A percentile compares a stretch with the other conserved stretches of the same genome.
Evolutionary conservation across 1,284 basidiomycete species (phyloP).

Genomic region (Fomitopsis schrenkii): DNA sequence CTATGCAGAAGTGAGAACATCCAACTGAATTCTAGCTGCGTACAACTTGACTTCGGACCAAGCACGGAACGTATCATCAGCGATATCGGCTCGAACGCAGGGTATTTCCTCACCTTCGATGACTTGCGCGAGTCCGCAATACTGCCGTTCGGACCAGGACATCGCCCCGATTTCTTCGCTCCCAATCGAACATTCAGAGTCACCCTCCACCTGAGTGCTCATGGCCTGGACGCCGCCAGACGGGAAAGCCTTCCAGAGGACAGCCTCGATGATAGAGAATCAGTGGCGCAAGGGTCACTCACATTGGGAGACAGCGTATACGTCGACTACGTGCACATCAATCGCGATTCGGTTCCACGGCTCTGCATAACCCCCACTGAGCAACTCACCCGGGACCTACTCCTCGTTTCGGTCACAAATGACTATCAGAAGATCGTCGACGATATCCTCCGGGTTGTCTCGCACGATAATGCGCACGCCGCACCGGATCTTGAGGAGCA

Average conservation of each 20-base stretch:
- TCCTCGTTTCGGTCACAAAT: not conserved
- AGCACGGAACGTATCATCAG: not conserved
- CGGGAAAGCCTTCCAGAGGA: not conserved
- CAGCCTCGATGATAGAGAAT: not conserved
- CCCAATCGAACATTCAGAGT: not conserved
- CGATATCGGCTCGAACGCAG: not conserved
- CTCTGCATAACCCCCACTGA: conserved; percentile 4
- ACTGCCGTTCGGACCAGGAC: not conserved
- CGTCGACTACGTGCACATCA: conserved; percentile 2
- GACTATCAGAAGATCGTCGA: conserved; percentile 5
- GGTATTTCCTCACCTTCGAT: not conserved
- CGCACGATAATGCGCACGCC: not conserved
- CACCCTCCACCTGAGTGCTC: not conserved
- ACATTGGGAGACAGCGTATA: conserved; percentile 6
- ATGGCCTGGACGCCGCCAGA: not conserved
- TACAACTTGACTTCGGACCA: conserved; percentile 17
- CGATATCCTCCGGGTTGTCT: not conserved
- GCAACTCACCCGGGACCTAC: not conserved
- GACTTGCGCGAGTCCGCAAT: conserved; percentile 1
- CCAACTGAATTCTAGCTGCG: conserved; percentile 31
- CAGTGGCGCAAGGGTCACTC: not conserved
- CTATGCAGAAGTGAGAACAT: conserved; percentile 35
- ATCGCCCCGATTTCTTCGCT: not conserved
- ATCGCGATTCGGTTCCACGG: conserved; percentile 3
- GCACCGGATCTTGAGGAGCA: conserved; percentile 3